Evolutionary conservation across 495 filamentous ascomycete species (phyloP).

Genomic region (Delitschia confertaspora): DNA sequence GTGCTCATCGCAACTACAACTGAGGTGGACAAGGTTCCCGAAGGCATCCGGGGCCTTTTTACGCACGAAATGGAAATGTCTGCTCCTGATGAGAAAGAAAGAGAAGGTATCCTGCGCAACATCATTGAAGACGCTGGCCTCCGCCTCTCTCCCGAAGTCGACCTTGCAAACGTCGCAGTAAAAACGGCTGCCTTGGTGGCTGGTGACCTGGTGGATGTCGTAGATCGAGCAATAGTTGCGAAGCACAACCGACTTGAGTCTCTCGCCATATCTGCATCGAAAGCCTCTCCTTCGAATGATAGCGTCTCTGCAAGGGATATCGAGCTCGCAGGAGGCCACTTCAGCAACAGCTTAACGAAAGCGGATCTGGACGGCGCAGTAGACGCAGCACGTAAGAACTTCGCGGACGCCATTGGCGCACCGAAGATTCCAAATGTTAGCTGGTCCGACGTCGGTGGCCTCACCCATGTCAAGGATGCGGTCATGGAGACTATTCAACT

Average conservation of each 20-base stretch:
- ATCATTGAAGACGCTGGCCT: slow-evolving; percentile 69
- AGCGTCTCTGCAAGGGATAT: slow-evolving; percentile 66
- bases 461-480: slow-evolving; percentile 89
- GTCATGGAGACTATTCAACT: slow-evolving; percentile 95
- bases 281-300: slow-evolving; percentile 3
- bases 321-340: slow-evolving; percentile 77
- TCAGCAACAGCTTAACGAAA: slow-evolving; percentile 68
- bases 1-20: slow-evolving; percentile 89
- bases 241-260: slow-evolving; percentile 61
- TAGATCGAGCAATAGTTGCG: slow-evolving; percentile 77
- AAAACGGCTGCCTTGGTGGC: slow-evolving; percentile 96
- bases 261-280: slow-evolving; percentile 43
- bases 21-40: slow-evolving; percentile 85
- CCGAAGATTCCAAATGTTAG: slow-evolving; percentile 96
- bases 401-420: slow-evolving; percentile 92
- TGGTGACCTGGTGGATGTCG: slow-evolving; percentile 87
- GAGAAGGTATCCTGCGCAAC: slow-evolving; percentile 73
- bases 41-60: slow-evolving; percentile 81
- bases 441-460: slow-evolving; percentile 93
- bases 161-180: slow-evolving; percentile 70
- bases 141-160: slow-evolving; percentile 66
- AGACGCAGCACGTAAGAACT: slow-evolving; percentile 91
- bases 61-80: slow-evolving; percentile 92
- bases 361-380: slow-evolving; percentile 83
- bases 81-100: slow-evolving; percentile 85